Percentiles rank a stretch among this genome's conserved stretches.
phyloP scores from a whole-genome alignment of 2,329 filamentous ascomycete species.

The Atkinsonella texensis region DNA sequence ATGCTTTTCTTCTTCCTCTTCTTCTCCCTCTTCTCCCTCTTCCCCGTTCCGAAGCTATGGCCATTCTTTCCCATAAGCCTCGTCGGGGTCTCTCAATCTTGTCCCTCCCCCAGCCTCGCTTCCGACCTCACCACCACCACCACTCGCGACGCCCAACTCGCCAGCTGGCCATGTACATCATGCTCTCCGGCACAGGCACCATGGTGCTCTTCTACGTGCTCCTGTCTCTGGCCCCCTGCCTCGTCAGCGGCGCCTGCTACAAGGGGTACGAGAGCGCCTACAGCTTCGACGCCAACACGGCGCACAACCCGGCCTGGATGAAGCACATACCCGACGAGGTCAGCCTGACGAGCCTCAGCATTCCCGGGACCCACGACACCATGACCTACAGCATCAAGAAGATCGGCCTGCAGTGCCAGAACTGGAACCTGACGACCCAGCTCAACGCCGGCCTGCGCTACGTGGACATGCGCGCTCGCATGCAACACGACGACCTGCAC shows the following conservation, averaged over 20 bases:
- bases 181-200: neutral
- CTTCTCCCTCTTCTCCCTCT: too few relatives aligned
- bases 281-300: slow-evolving; percentile 29
- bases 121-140: neutral
- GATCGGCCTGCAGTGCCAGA: slow-evolving; percentile 33
- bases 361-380: slow-evolving; percentile 42
- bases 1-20: too few relatives aligned
- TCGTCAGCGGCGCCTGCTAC: slow-evolving; percentile 17
- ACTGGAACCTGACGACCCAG: slow-evolving; percentile 31
- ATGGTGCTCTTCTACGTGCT: slow-evolving; percentile 10
- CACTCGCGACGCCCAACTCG: neutral
- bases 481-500: slow-evolving; percentile 29
- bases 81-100: neutral
- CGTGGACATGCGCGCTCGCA: slow-evolving; percentile 35
- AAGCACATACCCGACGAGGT: slow-evolving; percentile 26
- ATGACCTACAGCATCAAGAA: slow-evolving; percentile 32
- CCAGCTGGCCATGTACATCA: neutral
- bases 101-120: neutral
- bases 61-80: neutral
- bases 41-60: neutral
- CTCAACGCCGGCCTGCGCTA: slow-evolving; percentile 35
- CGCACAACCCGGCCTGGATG: slow-evolving; percentile 31
- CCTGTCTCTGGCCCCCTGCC: slow-evolving; percentile 16
- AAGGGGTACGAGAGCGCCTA: slow-evolving; percentile 19
- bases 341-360: slow-evolving; percentile 31